Percentiles rank a stretch among this genome's conserved stretches.
These are phyloP conservation scores for Ampelocalamus luodianensis DNA, from an alignment of 176 grass and related monocot species.

Conservation along the genomic window DNA sequence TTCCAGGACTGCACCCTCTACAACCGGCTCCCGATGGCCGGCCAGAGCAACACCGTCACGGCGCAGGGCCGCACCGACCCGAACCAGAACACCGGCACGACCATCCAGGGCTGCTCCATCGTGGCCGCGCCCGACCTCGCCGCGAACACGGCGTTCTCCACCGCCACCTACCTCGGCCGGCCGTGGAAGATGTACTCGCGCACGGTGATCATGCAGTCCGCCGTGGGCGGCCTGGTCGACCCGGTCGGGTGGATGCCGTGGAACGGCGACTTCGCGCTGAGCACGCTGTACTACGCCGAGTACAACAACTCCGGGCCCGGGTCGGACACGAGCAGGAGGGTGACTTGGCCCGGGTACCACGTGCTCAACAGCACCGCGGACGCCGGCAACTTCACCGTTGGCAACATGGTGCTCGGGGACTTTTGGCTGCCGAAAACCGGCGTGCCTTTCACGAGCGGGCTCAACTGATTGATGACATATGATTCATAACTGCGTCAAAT, in stretches of 20 bases:
- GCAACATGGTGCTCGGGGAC: conserved; percentile 78
- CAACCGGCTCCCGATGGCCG: conserved; percentile 62
- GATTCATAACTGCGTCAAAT: background rate
- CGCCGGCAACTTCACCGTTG: conserved; percentile 79
- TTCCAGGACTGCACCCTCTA: conserved; percentile 82
- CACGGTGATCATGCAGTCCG: conserved; percentile 83
- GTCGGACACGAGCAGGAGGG: conserved; percentile 58
- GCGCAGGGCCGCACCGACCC: conserved; percentile 90
- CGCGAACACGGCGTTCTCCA: conserved; percentile 49
- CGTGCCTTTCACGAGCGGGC: conserved; percentile 70
- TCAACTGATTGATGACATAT: conserved; percentile 29
- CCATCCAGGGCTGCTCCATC: conserved; percentile 68
- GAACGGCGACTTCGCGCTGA: conserved; percentile 71
- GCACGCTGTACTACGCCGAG: conserved; percentile 90
- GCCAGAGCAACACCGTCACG: conserved; percentile 91
- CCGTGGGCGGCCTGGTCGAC: conserved; percentile 52
- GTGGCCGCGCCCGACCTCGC: conserved; percentile 70
- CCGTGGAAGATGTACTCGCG: conserved; percentile 90
- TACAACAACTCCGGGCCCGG: conserved; percentile 67
- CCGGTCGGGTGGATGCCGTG: conserved; percentile 86
- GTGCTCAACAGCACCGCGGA: conserved; percentile 56
- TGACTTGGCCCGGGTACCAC: conserved; percentile 76
- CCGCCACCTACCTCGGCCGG: conserved; percentile 63
- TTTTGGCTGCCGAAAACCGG: conserved; percentile 88
- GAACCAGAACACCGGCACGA: conserved; percentile 90